Percentiles rank a stretch among this genome's conserved stretches.
phyloP scores from a whole-genome alignment of 192 early-diverging fungal species.

The Coemansia sp. region DNA sequence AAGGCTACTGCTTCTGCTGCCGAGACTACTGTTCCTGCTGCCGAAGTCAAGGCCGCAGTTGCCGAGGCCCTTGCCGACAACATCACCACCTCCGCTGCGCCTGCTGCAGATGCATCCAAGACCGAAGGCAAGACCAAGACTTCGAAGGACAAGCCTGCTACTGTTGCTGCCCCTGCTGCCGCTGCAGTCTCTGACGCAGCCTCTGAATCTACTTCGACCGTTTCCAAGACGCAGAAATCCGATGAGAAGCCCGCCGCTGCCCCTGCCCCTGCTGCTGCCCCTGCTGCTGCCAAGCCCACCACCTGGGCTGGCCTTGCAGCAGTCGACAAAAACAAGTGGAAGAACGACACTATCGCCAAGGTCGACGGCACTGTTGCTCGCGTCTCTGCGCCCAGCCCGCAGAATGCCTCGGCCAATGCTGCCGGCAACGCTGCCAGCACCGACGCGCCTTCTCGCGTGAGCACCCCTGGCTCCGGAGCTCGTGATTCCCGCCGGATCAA shows the following conservation, averaged over 20 bases:
- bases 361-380: slow-evolving; percentile 57
- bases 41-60: slow-evolving; percentile 8
- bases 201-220: background rate
- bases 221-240: slow-evolving; percentile 8
- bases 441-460: slow-evolving; percentile 30
- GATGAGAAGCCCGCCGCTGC: slow-evolving; percentile 12
- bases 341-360: slow-evolving; percentile 47
- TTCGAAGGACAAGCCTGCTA: background rate
- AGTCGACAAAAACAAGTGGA: slow-evolving; percentile 57
- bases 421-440: slow-evolving; percentile 18
- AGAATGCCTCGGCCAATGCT: slow-evolving; percentile 26
- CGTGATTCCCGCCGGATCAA: slow-evolving; percentile 35
- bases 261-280: background rate
- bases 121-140: slow-evolving; percentile 27
- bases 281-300: slow-evolving; percentile 56
- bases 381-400: slow-evolving; percentile 26
- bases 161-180: background rate
- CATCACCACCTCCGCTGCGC: slow-evolving; percentile 10
- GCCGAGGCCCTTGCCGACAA: slow-evolving; percentile 29
- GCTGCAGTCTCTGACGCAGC: slow-evolving; percentile 9
- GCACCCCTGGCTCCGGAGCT: slow-evolving; percentile 38
- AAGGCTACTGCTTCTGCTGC: slow-evolving; percentile 6
- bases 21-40: slow-evolving; percentile 14
- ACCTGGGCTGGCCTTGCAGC: slow-evolving; percentile 79
- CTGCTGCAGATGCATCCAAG: slow-evolving; percentile 15